Evolutionary conservation across 306 rosid species (phyloP).

Genomic region (Medicago lupulina): DNA sequence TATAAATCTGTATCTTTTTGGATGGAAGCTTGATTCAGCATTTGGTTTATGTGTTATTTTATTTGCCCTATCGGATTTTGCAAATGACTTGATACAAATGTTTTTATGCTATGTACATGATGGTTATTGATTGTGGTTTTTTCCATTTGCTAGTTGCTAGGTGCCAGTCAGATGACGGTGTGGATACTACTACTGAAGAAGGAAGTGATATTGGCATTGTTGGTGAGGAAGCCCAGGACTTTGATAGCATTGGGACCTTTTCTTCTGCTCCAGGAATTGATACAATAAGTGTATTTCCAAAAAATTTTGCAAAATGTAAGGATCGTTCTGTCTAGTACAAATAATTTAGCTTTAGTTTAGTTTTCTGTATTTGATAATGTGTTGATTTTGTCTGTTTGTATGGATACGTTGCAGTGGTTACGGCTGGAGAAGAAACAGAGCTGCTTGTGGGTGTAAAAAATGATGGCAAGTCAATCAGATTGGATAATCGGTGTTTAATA

Average conservation of each 20-base stretch:
- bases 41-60: neutral
- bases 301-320: constrained; percentile 75
- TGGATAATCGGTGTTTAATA: constrained; percentile 3
- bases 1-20: neutral
- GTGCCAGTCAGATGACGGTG: constrained; percentile 62
- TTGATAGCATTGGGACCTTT: constrained; percentile 56
- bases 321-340: neutral
- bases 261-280: constrained; percentile 81
- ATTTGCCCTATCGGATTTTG: neutral
- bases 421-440: constrained; percentile 89
- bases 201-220: constrained; percentile 75
- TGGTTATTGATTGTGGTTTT: constrained; percentile 20
- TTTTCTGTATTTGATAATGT: neutral
- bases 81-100: neutral
- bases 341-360: neutral
- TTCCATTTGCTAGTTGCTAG: constrained; percentile 65
- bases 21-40: neutral
- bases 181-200: constrained; percentile 63
- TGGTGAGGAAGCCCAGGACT: constrained; percentile 77
- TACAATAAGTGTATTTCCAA: constrained; percentile 75
- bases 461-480: constrained; percentile 63
- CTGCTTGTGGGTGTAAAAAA: constrained; percentile 85
- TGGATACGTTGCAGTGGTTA: constrained; percentile 64
- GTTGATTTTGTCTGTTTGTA: constrained; percentile 37
- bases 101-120: constrained; percentile 19